Evolutionary conservation across 805 yeast species (phyloP).

Genomic region (Candida arabinofermentans): DNA sequence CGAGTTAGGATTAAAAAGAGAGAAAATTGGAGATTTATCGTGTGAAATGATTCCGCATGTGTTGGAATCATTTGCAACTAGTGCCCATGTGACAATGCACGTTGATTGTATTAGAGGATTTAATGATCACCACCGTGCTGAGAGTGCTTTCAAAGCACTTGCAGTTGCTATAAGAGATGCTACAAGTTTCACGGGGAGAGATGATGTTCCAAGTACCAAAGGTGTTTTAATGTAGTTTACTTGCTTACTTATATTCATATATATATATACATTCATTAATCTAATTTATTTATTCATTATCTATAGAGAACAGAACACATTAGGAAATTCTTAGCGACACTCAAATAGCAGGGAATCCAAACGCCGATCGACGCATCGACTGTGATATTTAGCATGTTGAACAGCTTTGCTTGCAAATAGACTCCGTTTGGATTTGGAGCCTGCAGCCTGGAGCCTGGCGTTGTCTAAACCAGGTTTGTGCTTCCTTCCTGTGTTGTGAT

Average conservation of each 20-base stretch:
- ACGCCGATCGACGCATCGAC: too few relatives aligned
- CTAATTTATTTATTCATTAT: too few relatives aligned
- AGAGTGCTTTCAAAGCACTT: conserved; percentile 92
- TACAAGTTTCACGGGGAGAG: conserved; percentile 71
- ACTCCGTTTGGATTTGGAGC: too few relatives aligned
- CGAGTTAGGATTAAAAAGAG: conserved; percentile 86
- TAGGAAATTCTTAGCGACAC: too few relatives aligned
- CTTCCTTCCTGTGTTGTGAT: neutral
- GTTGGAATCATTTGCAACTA: conserved; percentile 88
- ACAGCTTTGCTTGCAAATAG: too few relatives aligned
- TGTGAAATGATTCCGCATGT: conserved; percentile 99
- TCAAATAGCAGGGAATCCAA: neutral
- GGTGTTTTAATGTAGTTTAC: conserved; percentile 70
- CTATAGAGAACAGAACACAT: too few relatives aligned
- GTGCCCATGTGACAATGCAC: conserved; percentile 86
- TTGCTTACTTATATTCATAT: too few relatives aligned
- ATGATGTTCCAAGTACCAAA: conserved; percentile 94
- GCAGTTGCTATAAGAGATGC: conserved; percentile 93
- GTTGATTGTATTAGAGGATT: conserved; percentile 91
- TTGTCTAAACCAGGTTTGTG: too few relatives aligned
- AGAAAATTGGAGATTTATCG: conserved; percentile 86
- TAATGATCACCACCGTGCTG: conserved; percentile 96
- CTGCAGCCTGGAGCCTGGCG: too few relatives aligned
- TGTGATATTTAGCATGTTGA: too few relatives aligned
- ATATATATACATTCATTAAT: neutral